These are phyloP conservation scores for Didymella arachidicola DNA, from an alignment of 2,329 filamentous ascomycete species.

Conservation along the genomic window DNA sequence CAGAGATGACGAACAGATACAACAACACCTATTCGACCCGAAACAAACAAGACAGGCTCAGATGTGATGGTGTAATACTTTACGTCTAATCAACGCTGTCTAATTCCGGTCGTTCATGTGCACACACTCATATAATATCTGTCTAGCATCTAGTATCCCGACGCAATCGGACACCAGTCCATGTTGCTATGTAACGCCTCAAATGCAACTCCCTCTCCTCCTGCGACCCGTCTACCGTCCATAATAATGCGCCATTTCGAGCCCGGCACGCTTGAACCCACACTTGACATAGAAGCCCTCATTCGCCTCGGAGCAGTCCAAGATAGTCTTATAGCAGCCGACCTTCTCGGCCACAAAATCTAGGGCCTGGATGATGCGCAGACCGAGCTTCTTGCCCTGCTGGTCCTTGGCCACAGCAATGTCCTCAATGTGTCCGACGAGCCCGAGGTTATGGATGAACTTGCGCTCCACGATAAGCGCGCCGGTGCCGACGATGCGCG, in stretches of 20 bases:
- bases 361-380: conserved; percentile 91
- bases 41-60: not conserved
- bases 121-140: not conserved
- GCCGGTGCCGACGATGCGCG: conserved; percentile 85
- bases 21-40: not conserved
- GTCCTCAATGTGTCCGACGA: conserved; percentile 96
- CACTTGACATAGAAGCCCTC: conserved; percentile 99
- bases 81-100: not conserved
- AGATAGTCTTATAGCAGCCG: conserved; percentile 95
- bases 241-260: conserved; percentile 98
- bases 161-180: not conserved
- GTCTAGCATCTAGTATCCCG: conserved; percentile 4
- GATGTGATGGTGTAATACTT: not conserved
- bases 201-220: conserved; percentile 4
- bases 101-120: not conserved
- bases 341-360: conserved; percentile 86
- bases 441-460: conserved; percentile 82
- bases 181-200: conserved; percentile 6
- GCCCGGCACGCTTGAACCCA: conserved; percentile 87
- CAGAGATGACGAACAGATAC: not conserved
- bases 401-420: conserved; percentile 95
- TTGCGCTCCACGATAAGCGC: conserved; percentile 92
- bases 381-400: conserved; percentile 94
- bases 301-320: conserved; percentile 95
- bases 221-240: conserved; percentile 25